Conservation (phyloP, 768 basidiomycete species). For the Termitomyces titanicus region DNA sequence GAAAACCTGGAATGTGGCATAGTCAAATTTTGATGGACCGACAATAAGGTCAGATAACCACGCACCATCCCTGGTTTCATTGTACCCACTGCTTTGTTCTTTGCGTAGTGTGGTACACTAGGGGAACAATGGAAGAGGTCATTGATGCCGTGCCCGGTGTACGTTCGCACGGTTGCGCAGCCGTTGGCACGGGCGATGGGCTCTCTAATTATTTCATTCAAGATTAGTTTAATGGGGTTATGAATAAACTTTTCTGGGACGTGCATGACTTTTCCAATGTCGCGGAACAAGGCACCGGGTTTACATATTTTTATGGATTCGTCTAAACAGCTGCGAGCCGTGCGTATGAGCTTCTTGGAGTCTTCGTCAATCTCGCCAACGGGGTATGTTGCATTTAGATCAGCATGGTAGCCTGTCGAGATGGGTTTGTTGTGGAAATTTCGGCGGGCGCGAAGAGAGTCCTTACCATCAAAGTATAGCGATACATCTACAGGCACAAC, state of each 20-base stretch:
- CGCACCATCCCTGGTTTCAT: conserved; percentile 94
- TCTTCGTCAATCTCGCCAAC: conserved; percentile 85
- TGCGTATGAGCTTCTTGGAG: conserved; percentile 75
- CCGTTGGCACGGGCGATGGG: conserved; percentile 78
- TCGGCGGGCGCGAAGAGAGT: conserved; percentile 2
- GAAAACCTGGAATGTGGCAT: conserved; percentile 40
- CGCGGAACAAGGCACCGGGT: conserved; percentile 87
- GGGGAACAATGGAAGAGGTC: conserved; percentile 81
- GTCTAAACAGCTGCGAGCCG: conserved; percentile 80
- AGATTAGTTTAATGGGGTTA: background rate
- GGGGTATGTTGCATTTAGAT: conserved; percentile 91
- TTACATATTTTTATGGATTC: conserved; percentile 91
- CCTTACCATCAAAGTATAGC: conserved; percentile 69
- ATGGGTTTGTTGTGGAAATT: background rate
- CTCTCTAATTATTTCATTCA: conserved; percentile 47
- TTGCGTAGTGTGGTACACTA: conserved; percentile 93
- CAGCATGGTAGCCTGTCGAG: conserved; percentile 77
- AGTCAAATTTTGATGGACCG: background rate
- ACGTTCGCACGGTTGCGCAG: conserved; percentile 89
- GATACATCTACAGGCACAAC: conserved; percentile 56
- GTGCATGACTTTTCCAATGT: conserved; percentile 83
- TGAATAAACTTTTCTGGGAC: conserved; percentile 25
- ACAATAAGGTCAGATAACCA: conserved; percentile 3
- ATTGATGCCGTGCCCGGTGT: conserved; percentile 90
- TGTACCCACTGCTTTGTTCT: conserved; percentile 87